These are phyloP conservation scores for Aspergillus leporis DNA, from an alignment of 495 filamentous ascomycete species.

Conservation along the genomic window DNA sequence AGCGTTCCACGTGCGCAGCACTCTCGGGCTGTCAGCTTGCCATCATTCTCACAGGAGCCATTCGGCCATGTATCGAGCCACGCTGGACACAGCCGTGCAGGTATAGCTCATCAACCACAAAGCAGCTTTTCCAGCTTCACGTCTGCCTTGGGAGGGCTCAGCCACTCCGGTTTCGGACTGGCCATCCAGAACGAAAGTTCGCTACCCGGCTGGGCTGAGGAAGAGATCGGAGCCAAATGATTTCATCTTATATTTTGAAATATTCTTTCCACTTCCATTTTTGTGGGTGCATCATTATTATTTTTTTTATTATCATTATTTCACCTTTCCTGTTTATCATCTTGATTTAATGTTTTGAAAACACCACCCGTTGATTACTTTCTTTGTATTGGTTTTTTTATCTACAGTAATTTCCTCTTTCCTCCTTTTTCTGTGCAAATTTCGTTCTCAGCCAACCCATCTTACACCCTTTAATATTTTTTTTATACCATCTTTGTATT, in stretches of 20 bases:
- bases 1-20: conserved; percentile 68
- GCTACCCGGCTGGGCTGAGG: conserved; percentile 67
- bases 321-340: conserved; percentile 22
- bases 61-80: conserved; percentile 49
- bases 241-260: conserved; percentile 15
- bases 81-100: conserved; percentile 43
- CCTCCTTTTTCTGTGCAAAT: conserved; percentile 24
- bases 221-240: conserved; percentile 60
- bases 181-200: conserved; percentile 64
- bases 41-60: conserved; percentile 65
- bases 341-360: conserved; percentile 22
- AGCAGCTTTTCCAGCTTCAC: conserved; percentile 59
- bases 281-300: conserved; percentile 23
- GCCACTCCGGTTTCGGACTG: conserved; percentile 59
- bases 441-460: conserved; percentile 26
- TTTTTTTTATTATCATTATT: conserved; percentile 11
- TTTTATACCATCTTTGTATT: conserved; percentile 44
- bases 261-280: conserved; percentile 22
- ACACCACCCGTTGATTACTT: not conserved
- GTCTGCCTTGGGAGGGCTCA: conserved; percentile 57
- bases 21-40: conserved; percentile 80
- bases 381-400: conserved; percentile 24
- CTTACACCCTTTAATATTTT: conserved; percentile 35
- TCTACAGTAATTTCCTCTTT: conserved; percentile 23
- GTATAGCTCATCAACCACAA: conserved; percentile 53